Evolutionary conservation across 2,329 filamentous ascomycete species (phyloP).

Genomic region (Colletotrichum karsti): DNA sequence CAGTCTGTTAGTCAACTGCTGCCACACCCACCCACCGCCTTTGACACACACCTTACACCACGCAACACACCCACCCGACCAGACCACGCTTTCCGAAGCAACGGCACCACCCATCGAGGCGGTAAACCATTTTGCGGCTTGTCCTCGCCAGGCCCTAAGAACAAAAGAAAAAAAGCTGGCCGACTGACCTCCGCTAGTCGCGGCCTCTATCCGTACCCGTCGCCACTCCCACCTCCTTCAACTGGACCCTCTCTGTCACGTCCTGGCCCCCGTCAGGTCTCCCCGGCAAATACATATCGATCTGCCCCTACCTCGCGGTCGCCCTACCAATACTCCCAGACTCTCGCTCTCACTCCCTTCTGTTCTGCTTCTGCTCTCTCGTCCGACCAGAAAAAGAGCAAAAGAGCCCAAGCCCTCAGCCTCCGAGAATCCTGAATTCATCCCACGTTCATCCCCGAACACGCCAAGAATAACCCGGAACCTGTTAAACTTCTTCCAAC

Average conservation of each 20-base stretch:
- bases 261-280: neutral
- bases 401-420: constrained; percentile 25
- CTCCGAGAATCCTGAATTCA: constrained; percentile 23
- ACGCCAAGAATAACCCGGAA: constrained; percentile 27
- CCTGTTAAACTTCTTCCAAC: constrained; percentile 26
- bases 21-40: neutral
- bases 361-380: too few species aligned
- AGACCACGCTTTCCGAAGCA: constrained; percentile 13
- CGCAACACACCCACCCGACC: constrained; percentile 6
- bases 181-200: constrained; percentile 22
- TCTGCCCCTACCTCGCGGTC: constrained; percentile 1
- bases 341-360: neutral
- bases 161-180: constrained; percentile 5
- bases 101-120: constrained; percentile 22
- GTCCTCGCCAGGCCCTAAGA: neutral
- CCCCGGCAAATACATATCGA: constrained; percentile 20
- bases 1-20: neutral
- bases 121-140: constrained; percentile 15
- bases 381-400: neutral
- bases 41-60: constrained; percentile 16
- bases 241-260: constrained; percentile 13
- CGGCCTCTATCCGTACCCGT: constrained; percentile 15
- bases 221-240: constrained; percentile 20
- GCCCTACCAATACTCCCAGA: neutral
- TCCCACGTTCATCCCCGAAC: constrained; percentile 24